phyloP scores from a whole-genome alignment of 148 eudicot species.

The Chenopodium berlandieri region DNA sequence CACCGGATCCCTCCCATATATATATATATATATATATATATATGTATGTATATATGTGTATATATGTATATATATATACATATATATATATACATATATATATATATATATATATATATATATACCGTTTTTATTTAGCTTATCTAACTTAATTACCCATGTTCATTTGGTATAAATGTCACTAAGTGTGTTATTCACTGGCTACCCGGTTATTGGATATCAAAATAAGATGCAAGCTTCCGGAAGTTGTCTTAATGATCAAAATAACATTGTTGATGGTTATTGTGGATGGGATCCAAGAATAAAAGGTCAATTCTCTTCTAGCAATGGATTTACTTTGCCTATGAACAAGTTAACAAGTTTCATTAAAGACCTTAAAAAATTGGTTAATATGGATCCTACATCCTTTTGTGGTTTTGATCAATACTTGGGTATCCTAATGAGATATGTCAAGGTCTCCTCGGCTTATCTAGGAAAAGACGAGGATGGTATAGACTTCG shows the following conservation, averaged over 20 bases:
- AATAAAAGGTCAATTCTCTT: neutral
- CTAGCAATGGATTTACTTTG: neutral
- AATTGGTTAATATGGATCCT: neutral
- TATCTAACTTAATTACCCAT: neutral
- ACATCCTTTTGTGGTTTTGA: constrained; percentile 10
- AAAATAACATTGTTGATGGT: neutral
- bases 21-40: no score
- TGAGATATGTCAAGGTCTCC: constrained; percentile 14
- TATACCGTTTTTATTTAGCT: no score
- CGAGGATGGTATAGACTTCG: constrained; percentile 14
- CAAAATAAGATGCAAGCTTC: constrained; percentile 19
- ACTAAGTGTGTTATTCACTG: constrained; percentile 5
- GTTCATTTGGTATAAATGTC: neutral
- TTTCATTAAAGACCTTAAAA: constrained; percentile 9
- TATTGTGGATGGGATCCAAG: constrained; percentile 19
- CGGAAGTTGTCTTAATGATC: neutral
- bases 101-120: no score
- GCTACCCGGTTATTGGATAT: constrained; percentile 18
- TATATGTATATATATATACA: no score
- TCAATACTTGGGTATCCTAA: neutral
- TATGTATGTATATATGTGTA: no score
- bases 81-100: no score
- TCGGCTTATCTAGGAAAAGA: constrained; percentile 16
- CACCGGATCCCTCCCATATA: no score
- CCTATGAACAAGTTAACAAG: neutral